Base-by-base conservation (phyloP, 371 early-diverging fungal species). In the Circinella minor region DNA sequence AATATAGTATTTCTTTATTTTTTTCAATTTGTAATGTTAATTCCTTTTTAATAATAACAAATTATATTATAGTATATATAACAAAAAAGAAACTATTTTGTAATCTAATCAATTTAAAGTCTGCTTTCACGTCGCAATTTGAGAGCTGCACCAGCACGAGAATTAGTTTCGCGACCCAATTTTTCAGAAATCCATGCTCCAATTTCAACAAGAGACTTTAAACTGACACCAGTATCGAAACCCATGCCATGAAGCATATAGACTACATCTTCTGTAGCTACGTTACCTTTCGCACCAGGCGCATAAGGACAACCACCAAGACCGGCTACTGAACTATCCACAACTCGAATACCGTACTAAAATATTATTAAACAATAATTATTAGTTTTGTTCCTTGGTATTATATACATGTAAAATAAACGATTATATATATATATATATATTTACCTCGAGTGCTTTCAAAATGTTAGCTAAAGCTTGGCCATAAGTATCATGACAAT, bases 401-500 rank as follows among this genome's bases (percentile, higher is more conserved):
- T 27, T 27, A 27, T 27, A 27, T 27, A 27, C 27, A 27, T 27
- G 27, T 27, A 27, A 27, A 27, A 27, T 27, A 27, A 27, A 27
- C 27, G 2, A 27, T 27, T 27, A 27, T 27, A n/a, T n/a, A n/a
- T n/a, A n/a, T n/a, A n/a, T n/a, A n/a, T n/a, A n/a, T n/a, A n/a
- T n/a, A 27, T 27, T 48, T 76, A 89, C 89, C 74, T 94, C 89
- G 6, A 96, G 72, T 0, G 98, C 91, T 36, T 90, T 90, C 17
- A 89, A 81, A 64, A 98, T 97, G 71, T 99, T 99, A 46, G 95
- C 98, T 49, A 99, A 81, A 0, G 98, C 99, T 78, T 96, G 97
- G 8, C 99, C 99, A 79, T 97, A 99, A 10, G 99, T 99, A 79
- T 99, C 98, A 71, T 99, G 99, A 73, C 95, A 97, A 71, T 98